These are phyloP conservation scores for Hyphopichia pseudoburtonii DNA, from an alignment of 1,139 yeast species.

Conservation along the genomic window DNA sequence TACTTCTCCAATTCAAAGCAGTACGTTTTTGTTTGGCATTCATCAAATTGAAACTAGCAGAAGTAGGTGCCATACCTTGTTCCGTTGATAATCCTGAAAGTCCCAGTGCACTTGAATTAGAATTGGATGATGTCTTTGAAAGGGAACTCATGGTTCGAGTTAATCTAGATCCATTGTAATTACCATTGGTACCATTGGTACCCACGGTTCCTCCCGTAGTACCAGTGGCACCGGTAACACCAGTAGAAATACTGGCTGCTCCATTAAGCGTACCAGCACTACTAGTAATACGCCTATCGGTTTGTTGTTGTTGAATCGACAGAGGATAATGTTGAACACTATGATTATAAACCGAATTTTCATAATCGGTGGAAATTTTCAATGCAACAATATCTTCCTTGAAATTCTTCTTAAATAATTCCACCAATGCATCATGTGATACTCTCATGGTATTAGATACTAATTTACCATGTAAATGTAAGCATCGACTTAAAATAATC, in stretches of 20 bases:
- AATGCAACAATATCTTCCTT: constrained; percentile 55
- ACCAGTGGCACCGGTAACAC: constrained; percentile 2
- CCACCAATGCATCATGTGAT: constrained; percentile 67
- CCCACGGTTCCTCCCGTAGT: constrained; percentile 8
- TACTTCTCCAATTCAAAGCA: constrained; percentile 48
- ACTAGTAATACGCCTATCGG: constrained; percentile 1
- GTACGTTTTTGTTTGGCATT: constrained; percentile 38
- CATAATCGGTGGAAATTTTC: constrained; percentile 37
- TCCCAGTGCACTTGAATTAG: constrained; percentile 30
- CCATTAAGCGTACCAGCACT: constrained; percentile 4
- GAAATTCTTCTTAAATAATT: constrained; percentile 68
- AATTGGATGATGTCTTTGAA: constrained; percentile 22
- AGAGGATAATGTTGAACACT: constrained; percentile 17
- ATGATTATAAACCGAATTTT: constrained; percentile 26
- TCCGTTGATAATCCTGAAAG: constrained; percentile 24
- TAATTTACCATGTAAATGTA: constrained; percentile 66
- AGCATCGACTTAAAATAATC: constrained; percentile 61
- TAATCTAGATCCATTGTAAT: constrained; percentile 23
- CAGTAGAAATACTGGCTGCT: constrained; percentile 1
- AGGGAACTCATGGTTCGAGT: constrained; percentile 31
- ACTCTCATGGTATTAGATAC: constrained; percentile 57
- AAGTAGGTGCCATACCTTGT: constrained; percentile 11
- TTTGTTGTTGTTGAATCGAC: constrained; percentile 8
- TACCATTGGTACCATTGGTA: constrained; percentile 16
- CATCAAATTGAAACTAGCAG: neutral